Base-by-base conservation (phyloP, 768 basidiomycete species). In the Leccinum truebloodii region DNA sequence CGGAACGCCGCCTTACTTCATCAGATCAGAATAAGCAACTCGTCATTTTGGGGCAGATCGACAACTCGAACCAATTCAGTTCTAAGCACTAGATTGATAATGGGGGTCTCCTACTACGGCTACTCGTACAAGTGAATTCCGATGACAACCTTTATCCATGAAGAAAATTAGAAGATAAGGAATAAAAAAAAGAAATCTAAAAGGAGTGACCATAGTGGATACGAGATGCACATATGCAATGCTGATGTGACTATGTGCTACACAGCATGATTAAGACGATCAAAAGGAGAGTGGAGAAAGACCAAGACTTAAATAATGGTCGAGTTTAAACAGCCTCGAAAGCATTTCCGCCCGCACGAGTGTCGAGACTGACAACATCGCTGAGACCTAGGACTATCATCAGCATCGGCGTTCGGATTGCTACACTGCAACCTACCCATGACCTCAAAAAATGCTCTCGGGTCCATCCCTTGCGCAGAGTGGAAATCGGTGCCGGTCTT, bases 401-500 rank as follows among this genome's bases (percentile, higher is more conserved):
- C 1, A 62, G 22, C 4, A 44, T 20, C 24, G 30, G 13, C 4
- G 0, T 12, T 35, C 10, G 10, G 4, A 26, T 59, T 16, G 3
- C 52, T 51, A 14, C 50, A 48, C 2, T 26, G 35, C 46, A 13
- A 66, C 80, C 51, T 70, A 86, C 86, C 87, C 87, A 90, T 87
- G 55, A 89, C 85, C 68, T 87, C 82, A 71, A 91, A 90, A 80
- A 90, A 90, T 49, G 82, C 79, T 68, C 86, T 87, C 8, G 89
- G 89, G 65, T 89, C 87, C 89, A 90, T 89, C 22, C 89, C 86
- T 71, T 79, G 69, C 0, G 82, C 81, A 8, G 80, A 80, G 26
- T 69, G 62, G 69, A 86, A 89, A 69, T 91, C 89, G 6, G 89
- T 90, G 8, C 89, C 89, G 3, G 88, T 90, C 76, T 88, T 88